Evolutionary conservation across 805 yeast genomes (phyloP).

Genomic region (Candida vaughaniae): DNA sequence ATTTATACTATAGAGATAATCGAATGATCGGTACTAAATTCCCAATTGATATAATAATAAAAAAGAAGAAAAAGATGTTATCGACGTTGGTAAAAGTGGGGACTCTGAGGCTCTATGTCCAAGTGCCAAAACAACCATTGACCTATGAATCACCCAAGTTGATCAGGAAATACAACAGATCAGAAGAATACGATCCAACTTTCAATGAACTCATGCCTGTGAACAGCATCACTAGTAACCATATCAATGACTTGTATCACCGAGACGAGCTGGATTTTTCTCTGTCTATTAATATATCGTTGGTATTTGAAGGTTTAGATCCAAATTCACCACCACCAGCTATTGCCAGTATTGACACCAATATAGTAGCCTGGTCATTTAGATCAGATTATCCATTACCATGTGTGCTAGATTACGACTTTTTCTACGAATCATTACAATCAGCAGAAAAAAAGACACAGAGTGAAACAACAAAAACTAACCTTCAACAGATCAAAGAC

Average conservation of each 20-base stretch:
- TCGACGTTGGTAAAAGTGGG: conserved; percentile 35
- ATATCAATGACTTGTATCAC: conserved; percentile 33
- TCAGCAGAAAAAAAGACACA: conserved; percentile 19
- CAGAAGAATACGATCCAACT: conserved; percentile 10
- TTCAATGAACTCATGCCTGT: conserved; percentile 17
- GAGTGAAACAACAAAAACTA: conserved; percentile 30
- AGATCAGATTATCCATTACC: conserved; percentile 42
- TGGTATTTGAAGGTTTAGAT: conserved; percentile 27
- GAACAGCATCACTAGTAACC: conserved; percentile 15
- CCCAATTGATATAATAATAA: conserved; percentile 26
- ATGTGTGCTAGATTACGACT: conserved; percentile 38
- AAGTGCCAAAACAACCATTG: conserved; percentile 33
- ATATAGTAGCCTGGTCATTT: conserved; percentile 41
- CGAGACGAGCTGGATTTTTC: conserved; percentile 22
- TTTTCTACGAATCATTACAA: conserved; percentile 30
- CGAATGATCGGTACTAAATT: conserved; percentile 28
- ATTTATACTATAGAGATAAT: conserved; percentile 14
- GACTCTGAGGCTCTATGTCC: conserved; percentile 28
- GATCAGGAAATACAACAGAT: conserved; percentile 34
- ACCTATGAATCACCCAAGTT: conserved; percentile 39
- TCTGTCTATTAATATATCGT: conserved; percentile 22
- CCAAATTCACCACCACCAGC: conserved; percentile 29
- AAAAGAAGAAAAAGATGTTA: conserved; percentile 37
- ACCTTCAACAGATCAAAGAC: conserved; percentile 35
- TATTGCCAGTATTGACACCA: conserved; percentile 32